Base-by-base conservation (phyloP, 805 yeast species). In the Ogataea angusta region DNA sequence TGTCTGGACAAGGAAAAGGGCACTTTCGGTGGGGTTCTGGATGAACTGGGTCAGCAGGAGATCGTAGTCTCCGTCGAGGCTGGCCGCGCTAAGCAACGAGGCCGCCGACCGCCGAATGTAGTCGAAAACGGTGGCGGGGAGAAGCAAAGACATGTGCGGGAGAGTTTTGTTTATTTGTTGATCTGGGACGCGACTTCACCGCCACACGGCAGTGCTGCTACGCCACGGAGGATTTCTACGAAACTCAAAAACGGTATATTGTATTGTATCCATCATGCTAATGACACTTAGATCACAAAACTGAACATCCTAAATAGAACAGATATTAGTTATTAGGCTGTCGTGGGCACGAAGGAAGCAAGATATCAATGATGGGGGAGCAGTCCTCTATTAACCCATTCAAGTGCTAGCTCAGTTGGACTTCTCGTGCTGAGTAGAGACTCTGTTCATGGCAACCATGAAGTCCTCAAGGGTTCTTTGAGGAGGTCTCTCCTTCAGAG, bases 371-470 rank as follows among this genome's bases (percentile, higher is more conserved):
- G 37, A 33, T 18, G 36, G 45, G 46, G 43, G 36, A 38, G 42
- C 46, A 37, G 28, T 38, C 40, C 45, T 47, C 48, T 43, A 47
- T 38, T 32, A 30, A 35, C 44, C 51, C 47, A 34, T 40, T 15
- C 25, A 31, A 22, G 27, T 29, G 15, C 30, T 33, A 22, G 46
- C 43, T 65, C 80, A 82, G 65, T 80, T 62, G 45, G 85, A 80
- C 72, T 82, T 82, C 73, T 84, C 91, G 72, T 84, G 91, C 72
- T 82, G 89, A 70, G 91, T 84, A 56, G 90, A 84, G 51, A 84
- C 91, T 78, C 91, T 80, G 75, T 79, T 82, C 90, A 84, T 83
- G 60, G 90, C 83, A 61, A 80, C 81, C 68, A 84, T 73, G 78
- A 84, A 84, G 69, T 84, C 91, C 75, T 84, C 91, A 51, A 84